Conservation (phyloP, 768 basidiomycete species). For the Boletus vermiculosoides region DNA sequence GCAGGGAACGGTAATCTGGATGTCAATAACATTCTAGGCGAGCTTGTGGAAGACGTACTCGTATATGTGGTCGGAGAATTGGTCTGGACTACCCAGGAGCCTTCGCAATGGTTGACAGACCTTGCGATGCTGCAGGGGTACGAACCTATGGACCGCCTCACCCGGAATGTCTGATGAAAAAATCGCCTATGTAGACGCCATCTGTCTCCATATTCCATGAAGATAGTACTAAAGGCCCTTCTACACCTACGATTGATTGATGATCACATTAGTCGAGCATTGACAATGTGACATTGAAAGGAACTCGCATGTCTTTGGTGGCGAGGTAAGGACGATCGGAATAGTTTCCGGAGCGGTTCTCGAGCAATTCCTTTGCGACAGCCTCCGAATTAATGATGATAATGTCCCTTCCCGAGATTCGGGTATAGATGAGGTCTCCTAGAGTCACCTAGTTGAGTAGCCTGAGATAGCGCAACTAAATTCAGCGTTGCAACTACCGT, state of each 20-base stretch:
- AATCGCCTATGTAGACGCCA: conserved; percentile 35
- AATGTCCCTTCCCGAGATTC: conserved; percentile 42
- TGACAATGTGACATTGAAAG: neutral
- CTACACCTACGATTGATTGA: conserved; percentile 14
- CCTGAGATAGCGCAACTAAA: neutral
- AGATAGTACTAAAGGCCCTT: conserved; percentile 21
- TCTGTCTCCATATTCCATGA: conserved; percentile 32
- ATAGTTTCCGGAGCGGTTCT: conserved; percentile 46
- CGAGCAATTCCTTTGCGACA: conserved; percentile 46
- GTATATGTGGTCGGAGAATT: conserved; percentile 34
- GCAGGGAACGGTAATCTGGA: neutral
- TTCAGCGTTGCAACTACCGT: conserved; percentile 25
- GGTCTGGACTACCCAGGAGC: conserved; percentile 34
- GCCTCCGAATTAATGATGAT: conserved; percentile 48
- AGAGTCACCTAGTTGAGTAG: neutral
- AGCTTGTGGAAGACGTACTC: conserved; percentile 23
- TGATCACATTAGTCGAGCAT: neutral
- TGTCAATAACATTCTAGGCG: neutral
- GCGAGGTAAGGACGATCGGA: conserved; percentile 46
- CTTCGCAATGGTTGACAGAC: conserved; percentile 32
- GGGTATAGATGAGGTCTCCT: conserved; percentile 51
- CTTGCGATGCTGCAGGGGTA: conserved; percentile 31
- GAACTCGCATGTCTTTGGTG: conserved; percentile 12
- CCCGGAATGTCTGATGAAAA: conserved; percentile 29
- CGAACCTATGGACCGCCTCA: conserved; percentile 26